Percentiles rank a stretch among this genome's conserved stretches.
phyloP scores from a whole-genome alignment of 2,329 filamentous ascomycete species.

The Didymosphaeria variabile region DNA sequence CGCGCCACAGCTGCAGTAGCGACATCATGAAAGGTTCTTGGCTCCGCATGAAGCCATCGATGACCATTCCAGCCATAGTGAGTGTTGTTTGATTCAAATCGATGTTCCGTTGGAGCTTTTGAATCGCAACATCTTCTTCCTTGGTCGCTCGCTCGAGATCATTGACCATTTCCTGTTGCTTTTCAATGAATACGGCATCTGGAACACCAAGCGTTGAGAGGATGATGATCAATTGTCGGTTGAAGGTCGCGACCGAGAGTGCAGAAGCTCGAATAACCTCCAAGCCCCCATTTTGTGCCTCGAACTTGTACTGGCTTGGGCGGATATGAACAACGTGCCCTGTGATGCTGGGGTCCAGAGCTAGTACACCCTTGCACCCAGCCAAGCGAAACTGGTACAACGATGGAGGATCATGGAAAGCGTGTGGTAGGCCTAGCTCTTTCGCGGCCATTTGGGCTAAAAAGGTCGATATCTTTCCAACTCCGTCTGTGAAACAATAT shows the following conservation, averaged over 20 bases:
- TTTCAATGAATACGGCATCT: slow-evolving; percentile 70
- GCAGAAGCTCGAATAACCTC: slow-evolving; percentile 87
- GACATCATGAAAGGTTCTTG: slow-evolving; percentile 85
- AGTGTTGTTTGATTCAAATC: slow-evolving; percentile 87
- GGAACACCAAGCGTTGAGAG: slow-evolving; percentile 79
- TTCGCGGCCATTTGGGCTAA: slow-evolving; percentile 77
- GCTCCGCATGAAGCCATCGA: slow-evolving; percentile 77
- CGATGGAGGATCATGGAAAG: slow-evolving; percentile 70
- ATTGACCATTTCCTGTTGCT: slow-evolving; percentile 73
- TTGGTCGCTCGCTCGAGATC: slow-evolving; percentile 76
- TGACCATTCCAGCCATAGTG: slow-evolving; percentile 76
- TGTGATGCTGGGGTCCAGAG: slow-evolving; percentile 74
- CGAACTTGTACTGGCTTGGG: slow-evolving; percentile 88
- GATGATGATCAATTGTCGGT: slow-evolving; percentile 90
- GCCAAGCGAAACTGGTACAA: slow-evolving; percentile 92
- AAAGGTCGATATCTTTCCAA: slow-evolving; percentile 87
- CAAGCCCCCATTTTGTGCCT: slow-evolving; percentile 72
- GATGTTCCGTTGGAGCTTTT: slow-evolving; percentile 76
- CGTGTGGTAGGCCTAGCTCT: slow-evolving; percentile 70
- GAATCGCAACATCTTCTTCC: slow-evolving; percentile 69
- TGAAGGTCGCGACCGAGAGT: slow-evolving; percentile 80
- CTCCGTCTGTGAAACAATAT: slow-evolving; percentile 86
- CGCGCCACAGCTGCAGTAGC: slow-evolving; percentile 82
- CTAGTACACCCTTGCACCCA: slow-evolving; percentile 89
- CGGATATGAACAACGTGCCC: slow-evolving; percentile 78